Percentiles rank a stretch among this genome's conserved stretches.
These are phyloP conservation scores for Barbarea vulgaris DNA, from an alignment of 345 rosid genomes.

Conservation along the genomic window DNA sequence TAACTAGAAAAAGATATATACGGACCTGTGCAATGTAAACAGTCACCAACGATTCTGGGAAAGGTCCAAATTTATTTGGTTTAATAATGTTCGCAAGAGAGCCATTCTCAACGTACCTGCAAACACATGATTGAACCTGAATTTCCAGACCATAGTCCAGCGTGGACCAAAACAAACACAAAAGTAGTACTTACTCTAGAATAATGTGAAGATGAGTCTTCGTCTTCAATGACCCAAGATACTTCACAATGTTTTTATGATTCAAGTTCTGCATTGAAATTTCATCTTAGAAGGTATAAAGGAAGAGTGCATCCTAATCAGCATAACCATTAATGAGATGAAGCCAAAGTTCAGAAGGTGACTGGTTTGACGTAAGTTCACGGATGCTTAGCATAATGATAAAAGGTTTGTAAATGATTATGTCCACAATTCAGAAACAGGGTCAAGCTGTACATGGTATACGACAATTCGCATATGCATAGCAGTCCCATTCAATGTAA, in stretches of 20 bases:
- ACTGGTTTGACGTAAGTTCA: not conserved
- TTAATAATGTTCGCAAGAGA: conserved; percentile 97
- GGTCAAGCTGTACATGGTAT: not conserved
- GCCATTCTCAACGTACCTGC: conserved; percentile 96
- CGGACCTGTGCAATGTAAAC: conserved; percentile 97
- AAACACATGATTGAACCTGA: conserved; percentile 21
- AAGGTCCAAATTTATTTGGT: conserved; percentile 98
- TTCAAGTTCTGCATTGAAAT: conserved; percentile 71
- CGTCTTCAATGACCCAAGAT: conserved; percentile 94
- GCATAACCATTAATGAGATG: not conserved
- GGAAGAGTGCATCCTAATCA: not conserved
- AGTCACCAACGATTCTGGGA: conserved; percentile 95
- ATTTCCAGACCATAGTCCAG: conserved; percentile 14
- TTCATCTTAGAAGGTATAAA: conserved; percentile 15
- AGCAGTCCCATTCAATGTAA: not conserved
- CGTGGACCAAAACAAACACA: conserved; percentile 15
- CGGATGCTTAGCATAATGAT: not conserved
- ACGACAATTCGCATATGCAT: not conserved
- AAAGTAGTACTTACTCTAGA: conserved; percentile 73
- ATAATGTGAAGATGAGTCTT: conserved; percentile 94
- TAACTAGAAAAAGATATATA: conserved; percentile 31
- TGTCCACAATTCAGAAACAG: not conserved
- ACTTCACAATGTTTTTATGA: conserved; percentile 97
- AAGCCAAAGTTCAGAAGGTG: conserved; percentile 16
- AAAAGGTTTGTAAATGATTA: not conserved